phyloP scores from a whole-genome alignment of 2,329 filamentous ascomycete species.

The Didymosphaeria variabile region DNA sequence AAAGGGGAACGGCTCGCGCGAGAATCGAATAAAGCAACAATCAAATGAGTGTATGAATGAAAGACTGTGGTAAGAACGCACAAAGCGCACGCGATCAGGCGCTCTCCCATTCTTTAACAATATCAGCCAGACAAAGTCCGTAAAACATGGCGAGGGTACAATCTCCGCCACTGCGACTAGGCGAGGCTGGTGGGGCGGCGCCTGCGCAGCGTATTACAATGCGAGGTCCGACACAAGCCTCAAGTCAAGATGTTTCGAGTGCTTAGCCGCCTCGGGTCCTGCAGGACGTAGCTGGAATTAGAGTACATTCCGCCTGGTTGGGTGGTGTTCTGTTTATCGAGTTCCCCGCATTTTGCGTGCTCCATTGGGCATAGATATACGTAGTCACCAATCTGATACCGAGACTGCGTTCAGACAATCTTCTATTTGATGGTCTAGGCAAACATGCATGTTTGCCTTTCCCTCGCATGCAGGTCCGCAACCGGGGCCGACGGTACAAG shows the following conservation, averaged over 20 bases:
- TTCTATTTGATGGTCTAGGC: background rate
- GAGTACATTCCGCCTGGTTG: no score
- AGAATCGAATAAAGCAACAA: background rate
- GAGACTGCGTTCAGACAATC: no score
- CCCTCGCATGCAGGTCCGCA: background rate
- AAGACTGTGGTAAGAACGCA: background rate
- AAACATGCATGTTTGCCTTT: background rate
- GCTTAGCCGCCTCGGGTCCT: background rate
- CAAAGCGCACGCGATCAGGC: background rate
- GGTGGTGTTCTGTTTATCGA: no score
- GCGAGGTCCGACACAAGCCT: conserved; percentile 1
- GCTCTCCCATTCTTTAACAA: conserved; percentile 1
- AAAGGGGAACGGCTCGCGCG: background rate
- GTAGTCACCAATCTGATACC: no score
- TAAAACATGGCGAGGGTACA: background rate
- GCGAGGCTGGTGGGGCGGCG: background rate
- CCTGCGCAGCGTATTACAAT: background rate
- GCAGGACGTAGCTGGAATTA: no score
- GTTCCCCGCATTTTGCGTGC: no score
- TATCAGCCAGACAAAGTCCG: background rate
- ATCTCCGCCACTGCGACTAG: conserved; percentile 6
- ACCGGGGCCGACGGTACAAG: background rate
- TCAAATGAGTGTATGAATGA: conserved; percentile 1
- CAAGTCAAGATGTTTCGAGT: background rate
- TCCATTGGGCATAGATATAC: no score